Evolutionary conservation across 768 basidiomycete species (phyloP).

Genomic region (Mycena sanguinolenta): DNA sequence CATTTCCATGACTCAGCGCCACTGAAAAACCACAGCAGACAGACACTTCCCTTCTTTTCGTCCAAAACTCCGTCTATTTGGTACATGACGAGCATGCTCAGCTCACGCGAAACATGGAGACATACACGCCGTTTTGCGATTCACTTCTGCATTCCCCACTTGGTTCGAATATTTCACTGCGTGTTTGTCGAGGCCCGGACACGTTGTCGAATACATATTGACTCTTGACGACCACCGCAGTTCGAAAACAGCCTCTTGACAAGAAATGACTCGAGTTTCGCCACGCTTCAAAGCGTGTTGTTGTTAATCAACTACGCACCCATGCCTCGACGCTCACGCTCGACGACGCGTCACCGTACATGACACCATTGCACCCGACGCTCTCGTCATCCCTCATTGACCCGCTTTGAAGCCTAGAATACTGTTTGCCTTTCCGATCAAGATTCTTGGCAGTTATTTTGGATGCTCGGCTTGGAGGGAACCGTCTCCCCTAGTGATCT

Average conservation of each 20-base stretch:
- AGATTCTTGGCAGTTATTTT: constrained; percentile 19
- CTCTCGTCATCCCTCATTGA: constrained; percentile 12
- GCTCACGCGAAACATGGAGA: neutral
- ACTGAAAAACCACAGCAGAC: too few relatives aligned
- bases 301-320: constrained; percentile 4
- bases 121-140: constrained; percentile 8
- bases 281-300: constrained; percentile 6
- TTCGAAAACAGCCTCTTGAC: neutral
- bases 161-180: constrained; percentile 7
- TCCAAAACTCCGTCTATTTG: too few relatives aligned
- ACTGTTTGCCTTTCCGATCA: constrained; percentile 7
- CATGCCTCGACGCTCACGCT: neutral
- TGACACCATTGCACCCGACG: neutral
- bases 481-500: constrained; percentile 14
- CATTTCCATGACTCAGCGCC: too few relatives aligned
- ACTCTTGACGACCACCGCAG: neutral
- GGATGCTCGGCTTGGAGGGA: neutral
- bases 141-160: constrained; percentile 4
- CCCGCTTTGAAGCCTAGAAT: constrained; percentile 14
- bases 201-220: constrained; percentile 28
- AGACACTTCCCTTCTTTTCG: too few relatives aligned
- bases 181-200: constrained; percentile 6
- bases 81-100: neutral
- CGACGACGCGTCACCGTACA: neutral
- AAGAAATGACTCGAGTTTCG: constrained; percentile 8